A percentile compares a stretch with the other conserved stretches of the same genome.
Evolutionary conservation across 257 asterid genomes (phyloP).

Genomic region (Lavandula angustifolia): DNA sequence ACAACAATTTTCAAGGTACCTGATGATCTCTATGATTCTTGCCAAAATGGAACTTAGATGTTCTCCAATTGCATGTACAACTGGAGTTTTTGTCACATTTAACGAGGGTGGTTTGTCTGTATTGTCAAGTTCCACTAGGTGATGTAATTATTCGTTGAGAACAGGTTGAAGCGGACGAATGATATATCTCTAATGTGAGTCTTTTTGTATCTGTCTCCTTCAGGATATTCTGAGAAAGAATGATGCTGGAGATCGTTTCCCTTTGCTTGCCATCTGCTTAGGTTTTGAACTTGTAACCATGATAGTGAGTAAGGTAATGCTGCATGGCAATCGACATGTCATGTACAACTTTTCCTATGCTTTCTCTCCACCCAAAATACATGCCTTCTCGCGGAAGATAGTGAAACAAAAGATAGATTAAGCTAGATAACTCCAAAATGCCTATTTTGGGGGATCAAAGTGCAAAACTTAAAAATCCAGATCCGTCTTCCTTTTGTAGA

Average conservation of each 20-base stretch:
- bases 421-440: not conserved
- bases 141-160: slow-evolving; percentile 12
- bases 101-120: slow-evolving; percentile 12
- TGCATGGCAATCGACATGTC: slow-evolving; percentile 15
- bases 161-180: not conserved
- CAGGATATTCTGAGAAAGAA: slow-evolving; percentile 76
- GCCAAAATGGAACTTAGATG: slow-evolving; percentile 11
- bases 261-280: slow-evolving; percentile 91
- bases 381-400: not conserved
- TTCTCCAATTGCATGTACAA: not conserved
- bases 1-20: slow-evolving; percentile 72
- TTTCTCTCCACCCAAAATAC: not conserved
- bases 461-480: not conserved
- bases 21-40: slow-evolving; percentile 8
- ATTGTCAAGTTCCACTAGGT: slow-evolving; percentile 15
- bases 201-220: slow-evolving; percentile 33
- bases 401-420: not conserved
- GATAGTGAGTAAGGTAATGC: slow-evolving; percentile 72
- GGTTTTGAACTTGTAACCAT: slow-evolving; percentile 88
- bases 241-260: slow-evolving; percentile 88
- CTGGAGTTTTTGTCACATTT: not conserved
- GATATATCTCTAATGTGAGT: slow-evolving; percentile 10
- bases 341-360: slow-evolving; percentile 4
- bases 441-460: not conserved
- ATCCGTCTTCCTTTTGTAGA: not conserved